A percentile compares a stretch with the other conserved stretches of the same genome.
These are phyloP conservation scores for Cutaneotrichosporon cutaneum DNA, from an alignment of 1,284 basidiomycete genomes.

Conservation along the genomic window DNA sequence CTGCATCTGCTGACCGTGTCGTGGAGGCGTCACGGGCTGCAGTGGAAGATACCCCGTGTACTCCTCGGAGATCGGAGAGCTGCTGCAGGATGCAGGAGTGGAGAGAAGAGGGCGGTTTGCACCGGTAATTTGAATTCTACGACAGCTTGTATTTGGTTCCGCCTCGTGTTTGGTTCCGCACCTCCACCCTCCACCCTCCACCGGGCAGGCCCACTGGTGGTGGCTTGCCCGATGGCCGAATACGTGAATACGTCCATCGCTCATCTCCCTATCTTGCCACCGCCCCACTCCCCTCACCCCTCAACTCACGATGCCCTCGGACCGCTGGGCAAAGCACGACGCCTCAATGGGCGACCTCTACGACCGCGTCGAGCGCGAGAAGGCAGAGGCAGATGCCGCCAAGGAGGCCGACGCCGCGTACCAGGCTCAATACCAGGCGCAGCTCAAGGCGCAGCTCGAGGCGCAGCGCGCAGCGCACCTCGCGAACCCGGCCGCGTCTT, in stretches of 20 bases:
- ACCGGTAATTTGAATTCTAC: too few relatives aligned
- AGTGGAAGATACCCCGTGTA: too few relatives aligned
- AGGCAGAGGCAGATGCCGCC: slow-evolving; percentile 4
- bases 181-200: too few relatives aligned
- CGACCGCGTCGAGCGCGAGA: slow-evolving; percentile 7
- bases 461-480: slow-evolving; percentile 3
- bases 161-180: background rate
- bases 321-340: slow-evolving; percentile 7
- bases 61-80: too few relatives aligned
- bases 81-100: too few relatives aligned
- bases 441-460: background rate
- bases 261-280: background rate
- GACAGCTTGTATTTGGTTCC: slow-evolving; percentile 1
- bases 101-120: too few relatives aligned
- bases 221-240: too few relatives aligned
- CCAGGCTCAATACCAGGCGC: background rate
- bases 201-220: too few relatives aligned
- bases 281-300: background rate
- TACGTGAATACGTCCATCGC: too few relatives aligned
- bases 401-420: background rate
- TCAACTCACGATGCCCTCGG: background rate
- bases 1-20: too few relatives aligned
- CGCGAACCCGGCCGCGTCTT: background rate
- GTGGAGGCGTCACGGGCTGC: too few relatives aligned
- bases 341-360: slow-evolving; percentile 8